phyloP scores from a whole-genome alignment of 352 stramenopile genomes.

The Discostella stelligera region DNA sequence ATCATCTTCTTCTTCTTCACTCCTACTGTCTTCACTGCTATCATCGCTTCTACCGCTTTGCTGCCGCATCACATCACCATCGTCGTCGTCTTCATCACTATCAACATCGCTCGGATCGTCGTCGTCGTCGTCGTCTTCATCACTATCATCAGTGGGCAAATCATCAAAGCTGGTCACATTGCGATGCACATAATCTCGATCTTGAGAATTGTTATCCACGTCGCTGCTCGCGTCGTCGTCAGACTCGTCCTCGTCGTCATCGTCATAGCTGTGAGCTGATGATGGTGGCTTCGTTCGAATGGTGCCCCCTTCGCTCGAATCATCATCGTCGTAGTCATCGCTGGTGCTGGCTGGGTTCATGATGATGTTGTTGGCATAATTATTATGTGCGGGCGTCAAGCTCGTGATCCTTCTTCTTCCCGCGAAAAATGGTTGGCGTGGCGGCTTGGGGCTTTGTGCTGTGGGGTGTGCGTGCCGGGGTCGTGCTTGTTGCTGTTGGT shows the following conservation, averaged over 20 bases:
- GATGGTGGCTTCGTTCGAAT: not conserved
- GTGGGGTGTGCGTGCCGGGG: too few species aligned
- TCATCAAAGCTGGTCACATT: conserved; percentile 53
- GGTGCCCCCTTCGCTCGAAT: not conserved
- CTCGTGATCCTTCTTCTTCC: not conserved
- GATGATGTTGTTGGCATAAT: not conserved
- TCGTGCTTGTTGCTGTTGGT: not conserved
- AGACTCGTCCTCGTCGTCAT: not conserved
- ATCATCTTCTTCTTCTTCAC: conserved; percentile 9
- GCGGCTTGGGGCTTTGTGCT: too few species aligned
- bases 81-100: conserved; percentile 6
- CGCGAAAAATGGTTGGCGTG: not conserved
- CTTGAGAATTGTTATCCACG: not conserved
- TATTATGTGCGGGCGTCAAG: too few species aligned
- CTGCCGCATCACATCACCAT: conserved; percentile 15
- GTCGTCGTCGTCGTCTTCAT: conserved; percentile 23
- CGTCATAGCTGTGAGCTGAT: not conserved
- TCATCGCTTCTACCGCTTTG: conserved; percentile 13
- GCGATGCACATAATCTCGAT: not conserved
- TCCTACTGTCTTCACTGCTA: conserved; percentile 1
- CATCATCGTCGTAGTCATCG: not conserved
- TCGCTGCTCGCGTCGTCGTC: not conserved
- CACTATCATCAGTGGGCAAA: conserved; percentile 52
- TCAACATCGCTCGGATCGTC: conserved; percentile 34
- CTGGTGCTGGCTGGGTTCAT: conserved; percentile 11